phyloP scores from a whole-genome alignment of 306 rosid species.

The Quercus wislizeni region DNA sequence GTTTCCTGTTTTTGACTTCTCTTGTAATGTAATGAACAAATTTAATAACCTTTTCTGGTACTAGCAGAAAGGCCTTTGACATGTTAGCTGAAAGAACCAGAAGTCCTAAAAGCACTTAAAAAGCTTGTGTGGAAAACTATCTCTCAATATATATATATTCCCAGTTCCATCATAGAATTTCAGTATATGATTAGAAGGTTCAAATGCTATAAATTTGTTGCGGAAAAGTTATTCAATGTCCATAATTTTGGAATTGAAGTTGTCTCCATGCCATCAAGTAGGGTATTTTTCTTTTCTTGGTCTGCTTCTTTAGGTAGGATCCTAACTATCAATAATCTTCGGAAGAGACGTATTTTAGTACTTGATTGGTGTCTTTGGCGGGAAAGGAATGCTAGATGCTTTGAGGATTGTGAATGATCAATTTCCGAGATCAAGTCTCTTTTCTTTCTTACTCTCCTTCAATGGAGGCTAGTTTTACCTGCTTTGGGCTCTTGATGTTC shows the following conservation, averaged over 20 bases:
- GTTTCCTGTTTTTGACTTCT: neutral
- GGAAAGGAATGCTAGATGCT: too few relatives aligned
- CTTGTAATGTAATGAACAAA: neutral
- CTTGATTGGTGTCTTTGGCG: too few relatives aligned
- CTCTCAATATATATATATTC: neutral
- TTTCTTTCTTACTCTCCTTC: too few relatives aligned
- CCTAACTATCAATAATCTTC: too few relatives aligned
- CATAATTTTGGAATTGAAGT: neutral
- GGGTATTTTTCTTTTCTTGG: too few relatives aligned
- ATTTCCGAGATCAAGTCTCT: too few relatives aligned
- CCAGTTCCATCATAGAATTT: neutral
- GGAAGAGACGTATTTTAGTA: too few relatives aligned
- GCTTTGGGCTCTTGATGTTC: too few relatives aligned
- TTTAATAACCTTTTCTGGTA: neutral
- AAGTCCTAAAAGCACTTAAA: neutral
- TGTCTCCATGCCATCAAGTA: neutral
- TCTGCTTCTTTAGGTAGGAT: too few relatives aligned
- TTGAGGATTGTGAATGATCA: too few relatives aligned
- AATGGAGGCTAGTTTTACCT: too few relatives aligned
- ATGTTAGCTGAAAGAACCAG: neutral
- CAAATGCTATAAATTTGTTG: neutral
- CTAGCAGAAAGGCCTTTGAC: neutral
- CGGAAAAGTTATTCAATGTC: neutral
- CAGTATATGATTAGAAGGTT: neutral
- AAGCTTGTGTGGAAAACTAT: neutral